Evolutionary conservation across 129 eudicot genomes (phyloP).

Genomic region (Helianthus annuus): HanXRQr2.0-SUNRISE NC_035446.2:158653787-158654286

Average conservation of each 20-base stretch:
- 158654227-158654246: neutral
- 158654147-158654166: conserved; percentile 63
- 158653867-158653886: neutral
- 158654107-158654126: conserved; percentile 88
- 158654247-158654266: neutral
- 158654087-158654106: conserved; percentile 61
- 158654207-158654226: conserved; percentile 46
- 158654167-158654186: conserved; percentile 71
- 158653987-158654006: conserved; percentile 13
- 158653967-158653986: conserved; percentile 17
- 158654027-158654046: neutral
- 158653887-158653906: neutral
- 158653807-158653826: conserved; percentile 1
- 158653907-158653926: neutral
- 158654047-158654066: neutral
- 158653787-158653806: neutral
- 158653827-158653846: neutral
- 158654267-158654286: neutral
- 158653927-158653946: neutral
- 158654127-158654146: conserved; percentile 70
- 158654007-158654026: neutral
- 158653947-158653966: neutral
- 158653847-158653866: neutral
- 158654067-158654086: neutral
- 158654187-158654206: conserved; percentile 91